Evolutionary conservation across 352 stramenopile genomes (phyloP).

Genomic region (Pythium periplocum): DNA sequence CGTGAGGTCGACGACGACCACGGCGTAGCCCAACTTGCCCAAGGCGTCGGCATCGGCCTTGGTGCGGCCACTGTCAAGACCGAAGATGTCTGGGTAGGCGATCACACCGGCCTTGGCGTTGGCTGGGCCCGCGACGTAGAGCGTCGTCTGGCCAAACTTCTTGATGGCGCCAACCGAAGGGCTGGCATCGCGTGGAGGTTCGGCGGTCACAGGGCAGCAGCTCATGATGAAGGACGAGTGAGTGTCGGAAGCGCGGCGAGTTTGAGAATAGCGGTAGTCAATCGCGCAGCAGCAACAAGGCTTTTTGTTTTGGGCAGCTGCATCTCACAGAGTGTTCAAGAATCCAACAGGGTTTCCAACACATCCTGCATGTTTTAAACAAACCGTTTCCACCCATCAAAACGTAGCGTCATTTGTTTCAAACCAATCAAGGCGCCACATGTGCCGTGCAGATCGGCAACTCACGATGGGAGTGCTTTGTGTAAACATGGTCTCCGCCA

Average conservation of each 20-base stretch:
- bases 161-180: conserved; percentile 49
- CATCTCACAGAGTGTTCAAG: too few species aligned
- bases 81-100: conserved; percentile 73
- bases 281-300: too few species aligned
- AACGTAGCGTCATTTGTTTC: too few species aligned
- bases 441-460: too few species aligned
- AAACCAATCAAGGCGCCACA: too few species aligned
- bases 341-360: too few species aligned
- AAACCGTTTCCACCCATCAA: too few species aligned
- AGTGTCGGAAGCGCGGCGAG: too few species aligned
- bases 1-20: conserved; percentile 62
- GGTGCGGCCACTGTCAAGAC: conserved; percentile 72
- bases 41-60: conserved; percentile 72
- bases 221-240: conserved; percentile 28
- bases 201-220: conserved; percentile 70
- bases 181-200: conserved; percentile 39
- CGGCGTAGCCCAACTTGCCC: conserved; percentile 69
- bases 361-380: too few species aligned
- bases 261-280: too few species aligned
- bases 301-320: too few species aligned
- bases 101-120: conserved; percentile 61
- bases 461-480: not conserved
- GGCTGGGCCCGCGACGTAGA: conserved; percentile 69
- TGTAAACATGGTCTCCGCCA: conserved; percentile 1
- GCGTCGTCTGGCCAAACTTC: conserved; percentile 58